Percentiles rank a stretch among this genome's conserved stretches.
These are phyloP conservation scores for Vanderwaltozyma verrucispora DNA, from an alignment of 805 yeast genomes.

Conservation along the genomic window DNA sequence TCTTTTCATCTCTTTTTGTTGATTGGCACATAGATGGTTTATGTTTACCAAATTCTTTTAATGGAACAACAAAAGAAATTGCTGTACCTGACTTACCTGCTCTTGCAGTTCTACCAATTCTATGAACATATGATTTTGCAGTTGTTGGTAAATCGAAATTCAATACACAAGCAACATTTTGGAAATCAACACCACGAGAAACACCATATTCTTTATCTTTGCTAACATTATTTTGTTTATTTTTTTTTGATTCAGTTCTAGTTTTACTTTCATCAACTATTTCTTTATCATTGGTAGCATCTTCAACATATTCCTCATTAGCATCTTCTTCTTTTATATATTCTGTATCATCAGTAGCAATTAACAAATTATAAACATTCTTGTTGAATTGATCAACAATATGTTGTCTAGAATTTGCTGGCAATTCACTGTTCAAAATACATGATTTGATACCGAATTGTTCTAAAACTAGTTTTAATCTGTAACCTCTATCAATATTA, in stretches of 20 bases:
- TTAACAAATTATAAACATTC: conserved; percentile 72
- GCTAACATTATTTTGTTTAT: conserved; percentile 22
- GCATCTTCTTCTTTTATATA: conserved; percentile 43
- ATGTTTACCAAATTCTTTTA: conserved; percentile 80
- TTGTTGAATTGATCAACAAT: conserved; percentile 93
- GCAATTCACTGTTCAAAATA: conserved; percentile 85
- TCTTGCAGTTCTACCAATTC: conserved; percentile 96
- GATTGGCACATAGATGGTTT: conserved; percentile 61
- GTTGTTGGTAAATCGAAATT: conserved; percentile 91
- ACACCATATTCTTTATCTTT: conserved; percentile 82
- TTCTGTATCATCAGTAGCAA: conserved; percentile 90
- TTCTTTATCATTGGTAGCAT: conserved; percentile 3
- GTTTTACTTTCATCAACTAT: conserved; percentile 12
- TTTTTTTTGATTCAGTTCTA: too few species aligned
- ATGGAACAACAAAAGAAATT: conserved; percentile 79
- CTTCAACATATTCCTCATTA: conserved; percentile 17
- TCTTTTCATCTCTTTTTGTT: conserved; percentile 79
- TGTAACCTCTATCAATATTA: conserved; percentile 89
- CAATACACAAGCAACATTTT: conserved; percentile 90
- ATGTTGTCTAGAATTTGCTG: conserved; percentile 85
- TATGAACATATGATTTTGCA: conserved; percentile 80
- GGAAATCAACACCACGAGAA: conserved; percentile 93
- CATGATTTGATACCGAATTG: conserved; percentile 90
- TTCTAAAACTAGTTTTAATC: conserved; percentile 80
- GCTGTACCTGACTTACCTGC: conserved; percentile 96